Evolutionary conservation across 768 basidiomycete genomes (phyloP).

Genomic region (Kwoniella heveanensis): DNA sequence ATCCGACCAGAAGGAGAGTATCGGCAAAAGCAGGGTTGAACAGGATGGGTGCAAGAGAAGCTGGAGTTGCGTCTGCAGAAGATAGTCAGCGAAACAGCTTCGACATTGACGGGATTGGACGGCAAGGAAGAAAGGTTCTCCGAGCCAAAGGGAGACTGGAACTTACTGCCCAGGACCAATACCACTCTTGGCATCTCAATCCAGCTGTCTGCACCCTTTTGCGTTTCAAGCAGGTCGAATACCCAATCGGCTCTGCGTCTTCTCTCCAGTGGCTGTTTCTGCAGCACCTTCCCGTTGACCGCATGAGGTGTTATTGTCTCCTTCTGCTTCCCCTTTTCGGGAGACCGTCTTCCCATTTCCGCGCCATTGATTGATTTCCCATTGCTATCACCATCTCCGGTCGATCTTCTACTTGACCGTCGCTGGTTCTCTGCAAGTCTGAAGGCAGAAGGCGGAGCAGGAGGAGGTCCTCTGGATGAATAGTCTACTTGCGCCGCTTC

Average conservation of each 20-base stretch:
- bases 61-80: constrained; percentile 25
- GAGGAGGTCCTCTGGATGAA: constrained; percentile 1
- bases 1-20: constrained; percentile 37
- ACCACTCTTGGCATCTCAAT: constrained; percentile 24
- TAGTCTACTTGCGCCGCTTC: neutral
- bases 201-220: constrained; percentile 31
- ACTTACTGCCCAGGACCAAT: constrained; percentile 40
- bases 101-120: too few species aligned
- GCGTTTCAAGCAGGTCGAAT: constrained; percentile 25
- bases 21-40: constrained; percentile 33
- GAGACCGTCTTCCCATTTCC: constrained; percentile 12
- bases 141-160: too few species aligned
- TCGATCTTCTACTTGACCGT: neutral
- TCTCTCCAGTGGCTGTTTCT: neutral
- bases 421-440: neutral
- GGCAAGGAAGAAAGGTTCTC: too few species aligned
- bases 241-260: constrained; percentile 31
- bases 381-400: neutral
- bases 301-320: constrained; percentile 4
- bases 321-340: constrained; percentile 17
- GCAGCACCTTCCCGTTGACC: neutral
- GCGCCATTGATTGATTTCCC: neutral
- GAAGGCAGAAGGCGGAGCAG: constrained; percentile 3
- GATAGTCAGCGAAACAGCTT: too few species aligned
- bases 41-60: constrained; percentile 34